A percentile compares a stretch with the other conserved stretches of the same genome.
Evolutionary conservation across 768 basidiomycete genomes (phyloP).

Genomic region (Rhodotorula kratochvilovae): DNA sequence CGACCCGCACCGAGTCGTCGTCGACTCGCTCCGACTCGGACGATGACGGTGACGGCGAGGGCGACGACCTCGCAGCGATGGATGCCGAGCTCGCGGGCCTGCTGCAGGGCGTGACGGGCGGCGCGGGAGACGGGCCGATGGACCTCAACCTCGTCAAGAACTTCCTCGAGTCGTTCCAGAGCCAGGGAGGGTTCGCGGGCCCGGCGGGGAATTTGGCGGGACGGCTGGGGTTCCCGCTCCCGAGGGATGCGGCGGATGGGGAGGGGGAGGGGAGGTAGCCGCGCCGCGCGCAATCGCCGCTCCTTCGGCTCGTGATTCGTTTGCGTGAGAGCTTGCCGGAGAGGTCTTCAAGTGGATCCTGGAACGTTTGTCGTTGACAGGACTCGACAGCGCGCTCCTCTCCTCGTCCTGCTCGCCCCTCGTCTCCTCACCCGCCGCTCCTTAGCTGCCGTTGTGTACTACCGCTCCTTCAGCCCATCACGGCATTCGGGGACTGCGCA

Average conservation of each 20-base stretch:
- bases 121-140: constrained; percentile 51
- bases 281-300: too few species aligned
- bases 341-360: too few species aligned
- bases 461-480: too few species aligned
- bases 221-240: constrained; percentile 68
- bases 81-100: constrained; percentile 61
- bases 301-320: too few species aligned
- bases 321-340: too few species aligned
- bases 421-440: too few species aligned
- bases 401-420: too few species aligned
- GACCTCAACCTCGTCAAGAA: constrained; percentile 95
- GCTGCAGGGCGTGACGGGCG: constrained; percentile 49
- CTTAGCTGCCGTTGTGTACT: too few species aligned
- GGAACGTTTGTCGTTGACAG: too few species aligned
- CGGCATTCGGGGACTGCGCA: too few species aligned
- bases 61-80: constrained; percentile 66
- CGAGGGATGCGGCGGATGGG: constrained; percentile 56
- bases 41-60: constrained; percentile 47
- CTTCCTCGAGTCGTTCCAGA: constrained; percentile 92
- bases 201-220: constrained; percentile 88
- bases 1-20: constrained; percentile 15
- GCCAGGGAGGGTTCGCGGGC: constrained; percentile 80
- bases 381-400: too few species aligned
- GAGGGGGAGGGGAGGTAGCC: background rate
- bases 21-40: constrained; percentile 36